phyloP scores from a whole-genome alignment of 768 basidiomycete species.

The Lactarius hengduanensis region DNA sequence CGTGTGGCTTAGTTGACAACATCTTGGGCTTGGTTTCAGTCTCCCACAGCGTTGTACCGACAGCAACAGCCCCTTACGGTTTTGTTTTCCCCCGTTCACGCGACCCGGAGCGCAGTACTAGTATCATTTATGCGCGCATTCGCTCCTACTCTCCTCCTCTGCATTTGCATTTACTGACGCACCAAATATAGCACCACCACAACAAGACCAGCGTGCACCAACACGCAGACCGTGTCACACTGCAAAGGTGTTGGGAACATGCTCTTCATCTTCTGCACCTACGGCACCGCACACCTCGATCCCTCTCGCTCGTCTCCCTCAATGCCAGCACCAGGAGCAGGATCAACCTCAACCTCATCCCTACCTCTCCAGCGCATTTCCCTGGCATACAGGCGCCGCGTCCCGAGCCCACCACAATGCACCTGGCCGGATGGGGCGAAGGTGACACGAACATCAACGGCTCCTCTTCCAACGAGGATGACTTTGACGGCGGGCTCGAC shows the following conservation, averaged over 20 bases:
- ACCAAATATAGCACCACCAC: constrained; percentile 49
- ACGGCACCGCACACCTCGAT: constrained; percentile 30
- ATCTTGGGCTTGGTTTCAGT: too few relatives aligned
- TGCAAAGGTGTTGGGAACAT: constrained; percentile 60
- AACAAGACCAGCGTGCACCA: constrained; percentile 56
- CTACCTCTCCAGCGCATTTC: constrained; percentile 12
- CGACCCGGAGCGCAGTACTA: constrained; percentile 44
- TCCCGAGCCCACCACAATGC: neutral
- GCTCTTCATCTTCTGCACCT: constrained; percentile 58
- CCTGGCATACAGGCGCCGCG: constrained; percentile 14
- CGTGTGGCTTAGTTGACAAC: too few relatives aligned
- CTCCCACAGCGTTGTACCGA: too few relatives aligned
- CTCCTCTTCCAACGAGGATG: constrained; percentile 22
- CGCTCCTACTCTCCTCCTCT: constrained; percentile 17
- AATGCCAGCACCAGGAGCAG: neutral
- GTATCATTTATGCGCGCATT: constrained; percentile 65
- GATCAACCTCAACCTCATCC: neutral
- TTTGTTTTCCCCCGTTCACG: constrained; percentile 31
- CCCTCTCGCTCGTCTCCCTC: constrained; percentile 6
- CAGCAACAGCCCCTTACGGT: too few relatives aligned
- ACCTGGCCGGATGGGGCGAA: neutral
- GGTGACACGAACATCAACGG: constrained; percentile 22
- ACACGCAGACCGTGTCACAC: constrained; percentile 48
- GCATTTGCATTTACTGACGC: neutral
- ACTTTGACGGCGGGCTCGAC: constrained; percentile 28